phyloP scores from a whole-genome alignment of 1,284 basidiomycete species.

The Tausonia pullulans region DNA sequence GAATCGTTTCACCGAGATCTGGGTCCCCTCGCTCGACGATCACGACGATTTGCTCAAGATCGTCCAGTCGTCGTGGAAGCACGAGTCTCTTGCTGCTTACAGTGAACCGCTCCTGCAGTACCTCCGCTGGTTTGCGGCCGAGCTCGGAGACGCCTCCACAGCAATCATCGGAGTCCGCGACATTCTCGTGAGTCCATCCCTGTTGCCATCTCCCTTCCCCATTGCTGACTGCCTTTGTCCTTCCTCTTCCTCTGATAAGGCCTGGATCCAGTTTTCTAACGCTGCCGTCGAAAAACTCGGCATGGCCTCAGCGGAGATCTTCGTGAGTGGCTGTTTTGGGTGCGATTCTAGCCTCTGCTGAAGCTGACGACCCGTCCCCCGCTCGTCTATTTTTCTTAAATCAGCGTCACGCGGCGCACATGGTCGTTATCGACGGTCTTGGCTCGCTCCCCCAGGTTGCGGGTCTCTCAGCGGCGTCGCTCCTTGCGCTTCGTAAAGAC shows the following conservation, averaged over 20 bases:
- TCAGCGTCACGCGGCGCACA: conserved; percentile 74
- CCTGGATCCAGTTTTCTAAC: conserved; percentile 87
- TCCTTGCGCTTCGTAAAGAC: conserved; percentile 27
- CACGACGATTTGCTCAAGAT: conserved; percentile 69
- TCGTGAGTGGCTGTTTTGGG: conserved; percentile 46
- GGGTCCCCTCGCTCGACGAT: conserved; percentile 82
- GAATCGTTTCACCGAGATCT: conserved; percentile 98
- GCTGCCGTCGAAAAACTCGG: conserved; percentile 37
- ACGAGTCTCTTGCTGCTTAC: conserved; percentile 46
- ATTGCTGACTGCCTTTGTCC: conserved; percentile 15
- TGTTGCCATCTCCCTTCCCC: not conserved
- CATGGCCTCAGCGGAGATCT: conserved; percentile 46
- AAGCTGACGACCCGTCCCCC: not conserved
- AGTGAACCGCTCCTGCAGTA: conserved; percentile 67
- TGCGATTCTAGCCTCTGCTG: conserved; percentile 2
- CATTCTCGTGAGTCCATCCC: conserved; percentile 53
- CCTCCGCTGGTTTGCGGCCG: conserved; percentile 61
- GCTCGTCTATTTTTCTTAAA: not conserved
- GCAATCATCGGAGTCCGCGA: conserved; percentile 68
- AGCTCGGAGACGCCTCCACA: conserved; percentile 52
- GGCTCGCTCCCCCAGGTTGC: conserved; percentile 58
- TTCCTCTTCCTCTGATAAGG: conserved; percentile 40
- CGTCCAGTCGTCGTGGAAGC: conserved; percentile 58
- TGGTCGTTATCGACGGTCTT: conserved; percentile 77
- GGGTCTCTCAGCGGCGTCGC: conserved; percentile 27